Evolutionary conservation across 352 stramenopile species (phyloP).

Genomic region (Phytophthora sp.): DNA sequence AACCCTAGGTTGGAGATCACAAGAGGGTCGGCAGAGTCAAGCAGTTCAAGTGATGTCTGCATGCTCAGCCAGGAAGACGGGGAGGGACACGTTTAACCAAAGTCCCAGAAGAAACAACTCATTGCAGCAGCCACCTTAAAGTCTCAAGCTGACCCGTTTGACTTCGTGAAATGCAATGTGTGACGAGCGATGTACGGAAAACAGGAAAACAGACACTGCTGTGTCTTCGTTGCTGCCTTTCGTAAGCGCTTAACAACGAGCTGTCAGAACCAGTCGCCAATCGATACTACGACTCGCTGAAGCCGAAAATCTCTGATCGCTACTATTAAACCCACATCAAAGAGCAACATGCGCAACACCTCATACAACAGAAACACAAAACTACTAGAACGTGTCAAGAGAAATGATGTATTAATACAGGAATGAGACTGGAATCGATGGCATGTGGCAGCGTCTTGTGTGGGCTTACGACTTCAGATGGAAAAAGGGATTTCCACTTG

Average conservation of each 20-base stretch:
- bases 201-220: constrained; percentile 72
- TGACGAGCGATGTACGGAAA: constrained; percentile 37
- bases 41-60: constrained; percentile 51
- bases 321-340: constrained; percentile 46
- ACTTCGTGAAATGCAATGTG: constrained; percentile 47
- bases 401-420: too few relatives aligned
- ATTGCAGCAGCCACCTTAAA: constrained; percentile 62
- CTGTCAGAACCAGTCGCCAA: constrained; percentile 71
- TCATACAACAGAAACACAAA: constrained; percentile 77
- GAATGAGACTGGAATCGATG: too few relatives aligned
- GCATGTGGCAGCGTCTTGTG: too few relatives aligned
- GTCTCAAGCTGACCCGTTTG: constrained; percentile 41
- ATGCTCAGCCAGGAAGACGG: constrained; percentile 72
- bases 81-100: constrained; percentile 59
- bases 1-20: constrained; percentile 64
- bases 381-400: too few relatives aligned
- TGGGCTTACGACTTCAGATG: too few relatives aligned
- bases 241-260: constrained; percentile 50
- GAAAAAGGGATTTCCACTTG: too few relatives aligned
- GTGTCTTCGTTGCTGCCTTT: constrained; percentile 16
- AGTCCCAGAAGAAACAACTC: constrained; percentile 45
- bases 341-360: constrained; percentile 50
- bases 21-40: constrained; percentile 58
- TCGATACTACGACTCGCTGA: constrained; percentile 68
- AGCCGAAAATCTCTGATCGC: too few relatives aligned